phyloP scores from a whole-genome alignment of 2,329 filamentous ascomycete species.

The Pseudopyrenochaeta lycopersici region DNA sequence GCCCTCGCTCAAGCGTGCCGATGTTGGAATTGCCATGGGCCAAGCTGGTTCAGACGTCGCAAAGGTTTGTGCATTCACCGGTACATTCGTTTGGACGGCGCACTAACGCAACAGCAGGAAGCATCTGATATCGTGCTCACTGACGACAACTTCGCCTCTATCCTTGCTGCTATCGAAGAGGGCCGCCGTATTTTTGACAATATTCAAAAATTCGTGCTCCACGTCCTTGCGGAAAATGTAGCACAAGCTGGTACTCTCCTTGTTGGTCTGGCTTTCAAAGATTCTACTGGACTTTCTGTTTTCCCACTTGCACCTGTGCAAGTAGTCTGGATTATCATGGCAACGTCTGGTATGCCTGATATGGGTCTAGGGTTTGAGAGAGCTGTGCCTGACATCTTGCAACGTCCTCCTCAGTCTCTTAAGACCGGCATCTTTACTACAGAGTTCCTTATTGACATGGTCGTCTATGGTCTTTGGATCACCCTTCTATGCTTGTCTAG shows the following conservation, averaged over 20 bases:
- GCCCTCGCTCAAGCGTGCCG: constrained; percentile 79
- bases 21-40: constrained; percentile 91
- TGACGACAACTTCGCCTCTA: constrained; percentile 88
- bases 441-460: too few relatives aligned
- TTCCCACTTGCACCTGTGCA: constrained; percentile 87
- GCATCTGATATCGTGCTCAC: constrained; percentile 85
- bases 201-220: too few relatives aligned
- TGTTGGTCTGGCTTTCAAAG: constrained; percentile 83
- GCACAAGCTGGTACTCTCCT: constrained; percentile 84
- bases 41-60: constrained; percentile 81
- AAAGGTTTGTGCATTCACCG: constrained; percentile 57
- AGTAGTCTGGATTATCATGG: too few relatives aligned
- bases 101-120: constrained; percentile 51
- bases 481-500: constrained; percentile 40
- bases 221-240: constrained; percentile 79
- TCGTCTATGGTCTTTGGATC: too few relatives aligned
- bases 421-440: too few relatives aligned
- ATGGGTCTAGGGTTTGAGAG: too few relatives aligned
- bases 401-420: too few relatives aligned
- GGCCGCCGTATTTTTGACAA: constrained; percentile 88
- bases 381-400: too few relatives aligned
- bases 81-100: too few relatives aligned
- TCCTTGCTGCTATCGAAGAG: constrained; percentile 83
- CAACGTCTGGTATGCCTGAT: too few relatives aligned
- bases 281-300: constrained; percentile 74